Base-by-base conservation (phyloP, 2,329 filamentous ascomycete species). In the Ophiostoma sp. region DNA sequence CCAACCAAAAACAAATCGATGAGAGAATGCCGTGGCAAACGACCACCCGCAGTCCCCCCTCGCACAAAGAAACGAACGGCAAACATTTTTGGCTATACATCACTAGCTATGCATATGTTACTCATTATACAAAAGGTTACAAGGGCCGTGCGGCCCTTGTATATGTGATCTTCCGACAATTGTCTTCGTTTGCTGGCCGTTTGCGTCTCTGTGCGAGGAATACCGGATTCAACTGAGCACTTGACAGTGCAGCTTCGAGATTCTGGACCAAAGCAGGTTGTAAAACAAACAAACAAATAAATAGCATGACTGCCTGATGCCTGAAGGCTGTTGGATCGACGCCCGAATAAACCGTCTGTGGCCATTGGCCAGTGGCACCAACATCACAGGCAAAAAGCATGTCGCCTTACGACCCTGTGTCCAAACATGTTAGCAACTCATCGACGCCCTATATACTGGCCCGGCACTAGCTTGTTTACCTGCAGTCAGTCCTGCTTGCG, bases 401-500 rank as follows among this genome's bases (percentile, higher is more conserved):
- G 27, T 8, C 52, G 27, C 57, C 57, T 62, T 62, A 27, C 27
- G 27, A 1, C 52, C 57, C 27, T 62, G 23, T 15, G 27, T 13
- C 27, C 27, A 33, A 62, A 62, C 4, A 33, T 48, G 27, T 33
- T 62, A 13, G 20, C 23, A 62, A 27, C 11, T 62, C 57, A 62
- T 33, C 23, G 6, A n/a, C 52, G 23, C 23, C 52, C 10, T 33
- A 62, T 62, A 17, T 4, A 31, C 27, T 33, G 57, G 11, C 52
- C 52, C 11, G 15, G 27, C 57, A 62, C 27, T 20, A 33, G 57
- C 57, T 62, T 3, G 27, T 62, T 31, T 33, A 11, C 23, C 4
- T 62, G 62, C 54, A 69, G 44, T 13, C 27, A 41, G 35, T 65
- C 60, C 57, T 68, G 69, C 66, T 69, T 67, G 68, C 70, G 60